Conservation (phyloP, 2,329 filamentous ascomycete genomes). For the Colletotrichum plurivorum region DNA sequence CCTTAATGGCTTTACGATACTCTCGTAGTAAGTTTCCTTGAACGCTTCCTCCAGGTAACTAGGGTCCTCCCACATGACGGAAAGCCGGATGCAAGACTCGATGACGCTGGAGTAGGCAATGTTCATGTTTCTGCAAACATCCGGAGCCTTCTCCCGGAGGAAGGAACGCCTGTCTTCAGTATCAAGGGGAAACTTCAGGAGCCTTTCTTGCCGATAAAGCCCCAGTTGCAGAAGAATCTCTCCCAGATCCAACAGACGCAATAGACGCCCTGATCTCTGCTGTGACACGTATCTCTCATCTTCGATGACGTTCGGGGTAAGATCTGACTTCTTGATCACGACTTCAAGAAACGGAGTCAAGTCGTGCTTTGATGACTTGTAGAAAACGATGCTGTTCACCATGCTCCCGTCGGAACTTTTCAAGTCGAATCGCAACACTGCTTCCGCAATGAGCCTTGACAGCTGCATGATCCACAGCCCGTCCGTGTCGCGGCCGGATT, state of each 20-base stretch:
- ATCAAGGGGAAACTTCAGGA: background rate
- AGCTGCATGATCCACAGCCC: background rate
- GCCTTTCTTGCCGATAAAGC: background rate
- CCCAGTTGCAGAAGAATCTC: constrained; percentile 1
- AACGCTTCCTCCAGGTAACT: too few species aligned
- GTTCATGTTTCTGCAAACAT: too few species aligned
- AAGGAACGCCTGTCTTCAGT: background rate
- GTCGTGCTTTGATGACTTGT: background rate
- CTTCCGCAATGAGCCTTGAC: constrained; percentile 4
- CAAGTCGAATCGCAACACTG: constrained; percentile 4
- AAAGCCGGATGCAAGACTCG: too few species aligned
- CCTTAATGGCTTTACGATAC: too few species aligned
- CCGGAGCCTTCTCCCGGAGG: too few species aligned
- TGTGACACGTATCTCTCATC: background rate
- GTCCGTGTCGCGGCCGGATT: background rate
- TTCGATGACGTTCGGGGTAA: background rate
- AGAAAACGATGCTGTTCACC: constrained; percentile 3
- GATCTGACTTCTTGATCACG: background rate
- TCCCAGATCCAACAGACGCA: background rate
- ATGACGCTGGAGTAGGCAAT: too few species aligned
- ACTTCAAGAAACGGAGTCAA: background rate
- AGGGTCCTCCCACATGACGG: too few species aligned
- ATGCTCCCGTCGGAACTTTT: background rate
- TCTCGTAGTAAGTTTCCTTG: too few species aligned
- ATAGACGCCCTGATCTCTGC: background rate